A percentile compares a stretch with the other conserved stretches of the same genome.
Conservation (phyloP, 1,284 basidiomycete species). For the Paramarasmius palmivorus region DNA sequence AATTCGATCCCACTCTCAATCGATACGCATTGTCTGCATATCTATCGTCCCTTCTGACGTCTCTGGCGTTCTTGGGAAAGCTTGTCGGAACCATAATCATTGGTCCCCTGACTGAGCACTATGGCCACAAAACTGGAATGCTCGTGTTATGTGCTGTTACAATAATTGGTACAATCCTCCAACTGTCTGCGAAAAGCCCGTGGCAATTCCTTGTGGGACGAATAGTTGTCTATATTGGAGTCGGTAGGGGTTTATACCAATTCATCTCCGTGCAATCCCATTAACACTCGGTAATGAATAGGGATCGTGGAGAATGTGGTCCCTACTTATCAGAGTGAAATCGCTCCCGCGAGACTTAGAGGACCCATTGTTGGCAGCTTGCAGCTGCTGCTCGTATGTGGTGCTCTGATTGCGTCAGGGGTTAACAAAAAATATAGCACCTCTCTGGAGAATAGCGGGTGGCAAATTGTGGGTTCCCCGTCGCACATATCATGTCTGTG, state of each 20-base stretch:
- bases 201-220: conserved; percentile 9
- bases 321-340: conserved; percentile 15
- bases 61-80: conserved; percentile 12
- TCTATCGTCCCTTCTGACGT: conserved; percentile 11
- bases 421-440: conserved; percentile 10
- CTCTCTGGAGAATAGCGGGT: conserved; percentile 9
- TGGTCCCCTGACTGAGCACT: conserved; percentile 12
- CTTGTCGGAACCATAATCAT: conserved; percentile 11
- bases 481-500: background rate
- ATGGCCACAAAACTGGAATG: conserved; percentile 10
- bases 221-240: conserved; percentile 12
- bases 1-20: conserved; percentile 8
- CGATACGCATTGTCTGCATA: conserved; percentile 9
- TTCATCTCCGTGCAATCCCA: background rate
- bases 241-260: background rate
- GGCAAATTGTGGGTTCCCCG: conserved; percentile 9
- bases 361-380: conserved; percentile 13
- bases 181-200: conserved; percentile 7
- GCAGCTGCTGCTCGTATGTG: conserved; percentile 13
- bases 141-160: conserved; percentile 7
- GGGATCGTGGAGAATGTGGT: conserved; percentile 13
- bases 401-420: conserved; percentile 10
- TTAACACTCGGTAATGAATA: background rate
- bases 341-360: conserved; percentile 7
- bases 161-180: conserved; percentile 9